Base-by-base conservation (phyloP, 345 rosid species). In the Gossypium anomalum region DNA sequence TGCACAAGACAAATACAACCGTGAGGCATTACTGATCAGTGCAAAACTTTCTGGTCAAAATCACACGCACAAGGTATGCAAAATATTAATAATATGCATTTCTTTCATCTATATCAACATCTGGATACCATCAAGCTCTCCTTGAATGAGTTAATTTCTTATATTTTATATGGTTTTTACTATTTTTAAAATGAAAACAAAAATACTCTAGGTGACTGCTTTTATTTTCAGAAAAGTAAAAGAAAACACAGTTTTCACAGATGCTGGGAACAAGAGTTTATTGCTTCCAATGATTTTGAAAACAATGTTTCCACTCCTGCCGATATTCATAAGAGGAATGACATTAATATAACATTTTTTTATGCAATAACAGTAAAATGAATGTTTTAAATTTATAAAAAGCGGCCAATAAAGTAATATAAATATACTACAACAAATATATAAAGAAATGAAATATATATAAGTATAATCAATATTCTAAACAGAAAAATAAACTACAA, bases 1-100 rank as follows among this genome's bases (percentile, higher is more conserved):
- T 95, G 90, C 74, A 85, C 78, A 75, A 52, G 56, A 59, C 9
- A 45, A 59, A 17, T 17, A 56, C 12, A 71, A 56, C 23, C 3
- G 34, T 16, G 57, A 13, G 2, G 13, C 8, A 68, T 58, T 59
- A 56, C 13, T 44, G 34, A 74, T 60, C 13, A 2, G 38, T 43
- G 58, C 27, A 5, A 12, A 52, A 58, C 67, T 29, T 73, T 58
- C 78, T 6, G 45, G 58, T 9, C 65, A 22, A 43, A 11, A 51
- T 15, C 45, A 53, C 44, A 29, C 43, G 16, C 47, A 20, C 38
- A 45, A 4, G 29, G 61, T 43, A 20, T 5, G 58, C 52, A 69
- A 48, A 45, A 43, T n/a, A 45, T 45, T 19, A 11, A 45, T 15
- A 69, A 69, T 48, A 22, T 49, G 34, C 59, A 69, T 69, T 49